Percentiles rank a stretch among this genome's conserved stretches.
Evolutionary conservation across 352 stramenopile species (phyloP).

Genomic region (Globisporangium lucens): DNA sequence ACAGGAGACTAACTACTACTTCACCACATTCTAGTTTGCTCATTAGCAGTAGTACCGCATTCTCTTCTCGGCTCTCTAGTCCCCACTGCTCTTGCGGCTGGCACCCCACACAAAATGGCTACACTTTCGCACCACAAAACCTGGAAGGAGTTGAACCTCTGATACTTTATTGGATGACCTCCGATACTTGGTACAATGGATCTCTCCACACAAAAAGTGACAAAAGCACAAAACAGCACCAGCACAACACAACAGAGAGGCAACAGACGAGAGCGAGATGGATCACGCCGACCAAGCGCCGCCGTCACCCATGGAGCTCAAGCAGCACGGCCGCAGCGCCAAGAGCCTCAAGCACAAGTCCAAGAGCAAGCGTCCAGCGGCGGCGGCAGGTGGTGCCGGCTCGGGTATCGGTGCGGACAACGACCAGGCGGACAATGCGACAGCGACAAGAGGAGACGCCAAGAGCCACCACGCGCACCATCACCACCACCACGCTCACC

Average conservation of each 20-base stretch:
- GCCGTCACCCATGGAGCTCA: slow-evolving; percentile 46
- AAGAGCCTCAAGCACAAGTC: slow-evolving; percentile 85
- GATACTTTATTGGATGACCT: not conserved
- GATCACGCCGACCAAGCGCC: not conserved
- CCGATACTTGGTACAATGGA: not conserved
- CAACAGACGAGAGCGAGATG: not conserved
- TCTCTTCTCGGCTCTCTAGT: no score
- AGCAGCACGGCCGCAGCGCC: slow-evolving; percentile 45
- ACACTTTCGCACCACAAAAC: no score
- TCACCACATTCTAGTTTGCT: not conserved
- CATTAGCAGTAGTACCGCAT: no score
- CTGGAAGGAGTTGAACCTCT: not conserved
- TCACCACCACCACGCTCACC: slow-evolving; percentile 17
- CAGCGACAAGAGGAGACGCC: slow-evolving; percentile 14
- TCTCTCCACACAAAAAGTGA: not conserved
- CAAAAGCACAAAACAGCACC: not conserved
- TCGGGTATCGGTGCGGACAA: slow-evolving; percentile 17
- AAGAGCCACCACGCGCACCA: slow-evolving; percentile 21
- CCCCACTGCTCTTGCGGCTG: no score
- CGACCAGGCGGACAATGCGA: not conserved
- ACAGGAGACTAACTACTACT: not conserved
- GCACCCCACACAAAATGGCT: no score
- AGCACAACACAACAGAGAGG: not conserved
- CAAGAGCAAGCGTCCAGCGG: slow-evolving; percentile 51
- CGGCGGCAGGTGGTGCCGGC: slow-evolving; percentile 3